Base-by-base conservation (phyloP, 1,284 basidiomycete genomes). In the Ceratobasidium sp. region DNA sequence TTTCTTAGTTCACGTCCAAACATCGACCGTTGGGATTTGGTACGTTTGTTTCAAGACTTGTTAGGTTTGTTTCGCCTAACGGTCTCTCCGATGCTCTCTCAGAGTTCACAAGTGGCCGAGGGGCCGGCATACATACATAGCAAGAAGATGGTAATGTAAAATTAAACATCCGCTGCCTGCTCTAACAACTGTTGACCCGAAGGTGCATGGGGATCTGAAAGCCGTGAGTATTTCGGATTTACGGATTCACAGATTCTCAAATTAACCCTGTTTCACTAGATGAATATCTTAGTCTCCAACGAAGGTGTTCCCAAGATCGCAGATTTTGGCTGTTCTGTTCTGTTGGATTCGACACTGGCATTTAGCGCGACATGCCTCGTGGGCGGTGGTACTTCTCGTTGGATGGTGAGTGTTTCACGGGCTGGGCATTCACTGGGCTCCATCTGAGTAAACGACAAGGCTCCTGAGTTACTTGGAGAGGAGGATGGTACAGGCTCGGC, bases 141-240 rank as follows among this genome's bases (percentile, higher is more conserved):
- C 4, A 24, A 11, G n/a, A 27, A 22, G 4, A 47, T 47, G 41
- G 60, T 63, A 45, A n/a, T 15, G 60, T 63, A 8, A 19, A 36
- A 19, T 2, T 15, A 29, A 41, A 31, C 8, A 51, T 2, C 31
- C 45, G 2, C 15, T 24, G 31, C 31, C 17, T 4, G 9, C 17
- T 51, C 50, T 53, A n/a, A 51, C 27, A 31, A 0, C 15, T 9
- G 3, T n/a, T 33, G 5, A 3, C 9, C 15, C 19, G 3, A 19
- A 59, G 56, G 31, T 59, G 3, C 56, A 59, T n/a, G 56, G 56
- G 1, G 56, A 41, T 36, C 56, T 59, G 1, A 59, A 59, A 59
- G 31, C 31, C 15, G 56, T 59, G 17, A 33, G 56, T 17, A 17
- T 41, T n/a, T n/a, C n/a, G 15, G n/a, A 29, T 22, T 14, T 9